These are phyloP conservation scores for Tieghemiomyces parasiticus DNA, from an alignment of 192 early-diverging fungal genomes.

Conservation along the genomic window DNA sequence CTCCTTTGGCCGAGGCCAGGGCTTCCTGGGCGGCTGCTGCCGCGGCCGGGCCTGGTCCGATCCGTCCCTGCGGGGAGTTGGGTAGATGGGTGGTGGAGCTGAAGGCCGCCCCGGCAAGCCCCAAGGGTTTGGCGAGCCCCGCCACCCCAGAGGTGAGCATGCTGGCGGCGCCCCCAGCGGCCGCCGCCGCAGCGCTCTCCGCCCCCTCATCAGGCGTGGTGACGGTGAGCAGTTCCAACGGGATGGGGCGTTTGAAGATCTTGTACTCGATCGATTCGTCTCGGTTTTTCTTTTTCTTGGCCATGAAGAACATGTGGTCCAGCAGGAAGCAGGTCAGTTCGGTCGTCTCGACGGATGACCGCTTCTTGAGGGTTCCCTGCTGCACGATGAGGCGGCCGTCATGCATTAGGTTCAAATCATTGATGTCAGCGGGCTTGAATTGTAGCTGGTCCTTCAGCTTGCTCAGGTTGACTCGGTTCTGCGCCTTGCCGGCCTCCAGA, in stretches of 20 bases:
- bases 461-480: constrained; percentile 70
- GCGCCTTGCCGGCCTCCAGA: constrained; percentile 70
- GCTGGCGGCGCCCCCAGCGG: constrained; percentile 17
- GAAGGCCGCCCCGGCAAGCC: background rate
- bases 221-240: constrained; percentile 55
- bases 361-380: constrained; percentile 67
- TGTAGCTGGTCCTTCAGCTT: constrained; percentile 52
- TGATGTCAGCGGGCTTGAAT: constrained; percentile 31
- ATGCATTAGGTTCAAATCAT: constrained; percentile 60
- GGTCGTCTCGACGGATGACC: constrained; percentile 37
- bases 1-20: constrained; percentile 34
- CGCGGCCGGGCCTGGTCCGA: constrained; percentile 1
- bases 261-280: constrained; percentile 33
- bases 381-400: constrained; percentile 55
- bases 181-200: constrained; percentile 11
- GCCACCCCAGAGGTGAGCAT: constrained; percentile 11
- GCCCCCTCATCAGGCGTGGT: constrained; percentile 32
- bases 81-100: constrained; percentile 1
- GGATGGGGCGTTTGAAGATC: constrained; percentile 56
- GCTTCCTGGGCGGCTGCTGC: constrained; percentile 21
- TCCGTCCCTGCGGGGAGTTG: constrained; percentile 7
- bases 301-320: constrained; percentile 73
- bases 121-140: background rate
- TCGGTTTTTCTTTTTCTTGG: constrained; percentile 45
- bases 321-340: constrained; percentile 69